Conservation (phyloP, 352 stramenopile species). For the Phytophthora pluvialis region DNA sequence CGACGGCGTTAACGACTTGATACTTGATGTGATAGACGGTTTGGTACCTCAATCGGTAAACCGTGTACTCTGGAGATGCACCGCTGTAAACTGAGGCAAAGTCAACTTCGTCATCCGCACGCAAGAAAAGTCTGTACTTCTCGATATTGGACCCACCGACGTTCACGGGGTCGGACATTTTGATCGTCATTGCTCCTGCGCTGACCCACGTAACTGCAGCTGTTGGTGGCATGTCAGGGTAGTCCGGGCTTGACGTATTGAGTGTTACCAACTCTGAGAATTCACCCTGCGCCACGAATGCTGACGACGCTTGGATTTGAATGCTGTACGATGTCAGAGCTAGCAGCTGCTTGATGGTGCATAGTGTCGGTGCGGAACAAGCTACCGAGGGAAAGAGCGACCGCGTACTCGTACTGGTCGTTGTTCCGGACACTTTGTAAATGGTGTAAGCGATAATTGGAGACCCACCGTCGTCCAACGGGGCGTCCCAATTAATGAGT, state of each 20-base stretch:
- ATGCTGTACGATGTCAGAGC: slow-evolving; percentile 54
- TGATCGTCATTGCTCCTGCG: slow-evolving; percentile 58
- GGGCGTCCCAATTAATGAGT: slow-evolving; percentile 51
- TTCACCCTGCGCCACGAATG: slow-evolving; percentile 32
- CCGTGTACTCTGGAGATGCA: slow-evolving; percentile 17
- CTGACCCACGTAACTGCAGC: slow-evolving; percentile 41
- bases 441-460: slow-evolving; percentile 55
- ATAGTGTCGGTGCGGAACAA: slow-evolving; percentile 44
- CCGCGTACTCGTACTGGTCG: background rate
- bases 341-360: slow-evolving; percentile 43
- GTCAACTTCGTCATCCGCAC: slow-evolving; percentile 22
- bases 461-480: slow-evolving; percentile 56
- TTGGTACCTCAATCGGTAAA: slow-evolving; percentile 43
- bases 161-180: slow-evolving; percentile 59
- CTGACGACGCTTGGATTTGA: slow-evolving; percentile 42
- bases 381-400: slow-evolving; percentile 30
- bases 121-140: slow-evolving; percentile 49
- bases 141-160: slow-evolving; percentile 52
- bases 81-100: slow-evolving; percentile 45
- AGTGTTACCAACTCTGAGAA: slow-evolving; percentile 36
- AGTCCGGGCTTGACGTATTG: slow-evolving; percentile 43
- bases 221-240: slow-evolving; percentile 47
- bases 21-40: slow-evolving; percentile 58
- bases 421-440: slow-evolving; percentile 33
- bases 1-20: slow-evolving; percentile 54